Conservation (phyloP, 2,329 filamentous ascomycete species). For the Pseudogymnoascus sp. region DNA sequence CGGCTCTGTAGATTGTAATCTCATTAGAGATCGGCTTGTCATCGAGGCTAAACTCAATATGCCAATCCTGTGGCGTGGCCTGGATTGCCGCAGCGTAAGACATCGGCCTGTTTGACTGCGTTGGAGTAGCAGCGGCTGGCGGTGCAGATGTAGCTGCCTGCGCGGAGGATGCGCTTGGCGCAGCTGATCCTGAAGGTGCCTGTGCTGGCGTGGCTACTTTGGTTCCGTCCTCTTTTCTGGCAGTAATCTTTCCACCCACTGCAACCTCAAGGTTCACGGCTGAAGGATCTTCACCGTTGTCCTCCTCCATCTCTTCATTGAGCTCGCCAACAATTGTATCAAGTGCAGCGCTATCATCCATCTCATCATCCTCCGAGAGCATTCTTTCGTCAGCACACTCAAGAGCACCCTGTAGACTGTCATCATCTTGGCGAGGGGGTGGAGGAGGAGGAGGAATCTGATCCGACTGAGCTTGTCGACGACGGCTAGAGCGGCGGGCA, state of each 20-base stretch:
- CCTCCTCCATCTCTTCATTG: slow-evolving; percentile 73
- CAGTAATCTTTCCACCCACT: slow-evolving; percentile 78
- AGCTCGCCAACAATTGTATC: slow-evolving; percentile 87
- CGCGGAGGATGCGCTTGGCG: slow-evolving; percentile 35
- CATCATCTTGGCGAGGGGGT: slow-evolving; percentile 49
- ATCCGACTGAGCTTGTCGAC: slow-evolving; percentile 47
- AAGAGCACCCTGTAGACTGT: slow-evolving; percentile 60
- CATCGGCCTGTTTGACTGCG: slow-evolving; percentile 54
- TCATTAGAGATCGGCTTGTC: slow-evolving; percentile 79
- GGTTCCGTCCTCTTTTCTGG: slow-evolving; percentile 85
- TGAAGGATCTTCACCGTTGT: slow-evolving; percentile 65
- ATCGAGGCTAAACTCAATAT: slow-evolving; percentile 89
- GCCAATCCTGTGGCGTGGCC: slow-evolving; percentile 82
- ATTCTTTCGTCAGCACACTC: slow-evolving; percentile 93
- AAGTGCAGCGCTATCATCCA: slow-evolving; percentile 59
- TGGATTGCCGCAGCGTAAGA: slow-evolving; percentile 82
- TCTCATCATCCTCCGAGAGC: slow-evolving; percentile 63
- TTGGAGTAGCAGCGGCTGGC: slow-evolving; percentile 34
- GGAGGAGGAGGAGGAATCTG: slow-evolving; percentile 38
- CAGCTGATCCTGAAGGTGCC: slow-evolving; percentile 37
- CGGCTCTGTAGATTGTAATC: slow-evolving; percentile 90
- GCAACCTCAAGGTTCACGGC: slow-evolving; percentile 89
- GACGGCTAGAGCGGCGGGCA: slow-evolving; percentile 56
- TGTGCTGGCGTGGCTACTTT: slow-evolving; percentile 76
- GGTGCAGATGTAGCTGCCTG: slow-evolving; percentile 27